These are phyloP conservation scores for Mycocentrospora acerina DNA, from an alignment of 2,329 filamentous ascomycete species.

Conservation along the genomic window DNA sequence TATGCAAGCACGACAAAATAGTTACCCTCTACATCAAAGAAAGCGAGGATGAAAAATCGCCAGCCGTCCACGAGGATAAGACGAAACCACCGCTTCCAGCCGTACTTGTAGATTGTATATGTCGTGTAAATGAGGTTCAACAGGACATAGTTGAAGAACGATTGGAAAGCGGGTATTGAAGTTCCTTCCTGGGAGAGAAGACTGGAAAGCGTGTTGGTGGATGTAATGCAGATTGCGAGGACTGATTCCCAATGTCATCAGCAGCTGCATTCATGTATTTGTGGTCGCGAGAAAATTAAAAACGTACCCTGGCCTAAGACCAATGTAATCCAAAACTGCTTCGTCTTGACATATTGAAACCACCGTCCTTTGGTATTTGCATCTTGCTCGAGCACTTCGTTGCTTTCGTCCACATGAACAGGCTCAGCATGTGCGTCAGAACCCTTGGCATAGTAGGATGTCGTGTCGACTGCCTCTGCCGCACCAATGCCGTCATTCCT, in stretches of 20 bases:
- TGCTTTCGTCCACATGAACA: slow-evolving; percentile 33
- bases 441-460: slow-evolving; percentile 24
- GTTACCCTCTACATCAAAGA: slow-evolving; percentile 94
- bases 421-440: slow-evolving; percentile 16
- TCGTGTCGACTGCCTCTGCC: slow-evolving; percentile 16
- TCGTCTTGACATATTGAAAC: slow-evolving; percentile 74
- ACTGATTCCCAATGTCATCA: no score
- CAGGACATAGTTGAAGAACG: slow-evolving; percentile 89
- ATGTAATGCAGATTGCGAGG: slow-evolving; percentile 77
- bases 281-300: not conserved
- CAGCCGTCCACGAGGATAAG: slow-evolving; percentile 74
- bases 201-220: slow-evolving; percentile 85
- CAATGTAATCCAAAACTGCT: slow-evolving; percentile 86
- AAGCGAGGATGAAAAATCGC: slow-evolving; percentile 88
- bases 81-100: slow-evolving; percentile 67
- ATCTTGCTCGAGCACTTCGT: slow-evolving; percentile 28
- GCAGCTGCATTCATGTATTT: not conserved
- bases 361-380: slow-evolving; percentile 50
- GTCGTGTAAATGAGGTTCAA: slow-evolving; percentile 80
- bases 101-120: slow-evolving; percentile 77
- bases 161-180: slow-evolving; percentile 92
- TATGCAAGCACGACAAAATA: slow-evolving; percentile 98
- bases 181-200: slow-evolving; percentile 69
- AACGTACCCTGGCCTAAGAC: slow-evolving; percentile 62
- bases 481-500: slow-evolving; percentile 20